Evolutionary conservation across 2,329 filamentous ascomycete species (phyloP).

Genomic region (Fusarium domesticum): DNA sequence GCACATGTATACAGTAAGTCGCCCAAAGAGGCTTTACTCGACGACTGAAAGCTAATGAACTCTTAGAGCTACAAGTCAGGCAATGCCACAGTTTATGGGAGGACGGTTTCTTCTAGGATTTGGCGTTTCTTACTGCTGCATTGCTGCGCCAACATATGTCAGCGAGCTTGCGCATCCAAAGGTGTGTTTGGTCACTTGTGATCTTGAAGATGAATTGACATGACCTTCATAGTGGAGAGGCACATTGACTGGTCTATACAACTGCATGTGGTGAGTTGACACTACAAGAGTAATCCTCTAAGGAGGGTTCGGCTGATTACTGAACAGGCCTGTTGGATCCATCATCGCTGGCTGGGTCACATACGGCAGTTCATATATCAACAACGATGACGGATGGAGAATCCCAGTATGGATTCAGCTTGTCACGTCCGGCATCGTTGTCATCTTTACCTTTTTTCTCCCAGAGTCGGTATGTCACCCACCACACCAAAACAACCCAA

Average conservation of each 20-base stretch:
- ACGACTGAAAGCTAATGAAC: too few species aligned
- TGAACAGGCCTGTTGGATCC: constrained; percentile 35
- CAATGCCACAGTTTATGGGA: constrained; percentile 39
- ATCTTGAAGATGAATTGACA: neutral
- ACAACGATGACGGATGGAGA: constrained; percentile 35
- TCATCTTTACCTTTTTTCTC: constrained; percentile 34
- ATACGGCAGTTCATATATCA: constrained; percentile 45
- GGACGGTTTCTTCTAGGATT: constrained; percentile 58
- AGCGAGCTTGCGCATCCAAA: constrained; percentile 51
- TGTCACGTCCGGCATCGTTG: constrained; percentile 37
- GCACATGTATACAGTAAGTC: constrained; percentile 38
- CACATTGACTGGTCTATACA: constrained; percentile 39
- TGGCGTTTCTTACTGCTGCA: constrained; percentile 41
- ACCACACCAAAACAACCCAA: too few species aligned
- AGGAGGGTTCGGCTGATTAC: constrained; percentile 1
- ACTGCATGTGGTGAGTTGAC: constrained; percentile 30
- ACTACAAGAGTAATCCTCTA: neutral
- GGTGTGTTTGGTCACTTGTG: neutral
- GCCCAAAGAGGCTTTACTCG: too few species aligned
- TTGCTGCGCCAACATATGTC: constrained; percentile 40
- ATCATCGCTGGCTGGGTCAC: constrained; percentile 55
- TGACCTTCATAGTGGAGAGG: constrained; percentile 41
- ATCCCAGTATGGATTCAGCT: constrained; percentile 40
- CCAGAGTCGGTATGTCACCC: constrained; percentile 35
- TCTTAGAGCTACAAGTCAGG: constrained; percentile 33